These are phyloP conservation scores for Colletotrichum sp. DNA, from an alignment of 2,329 filamentous ascomycete genomes.

Conservation along the genomic window DNA sequence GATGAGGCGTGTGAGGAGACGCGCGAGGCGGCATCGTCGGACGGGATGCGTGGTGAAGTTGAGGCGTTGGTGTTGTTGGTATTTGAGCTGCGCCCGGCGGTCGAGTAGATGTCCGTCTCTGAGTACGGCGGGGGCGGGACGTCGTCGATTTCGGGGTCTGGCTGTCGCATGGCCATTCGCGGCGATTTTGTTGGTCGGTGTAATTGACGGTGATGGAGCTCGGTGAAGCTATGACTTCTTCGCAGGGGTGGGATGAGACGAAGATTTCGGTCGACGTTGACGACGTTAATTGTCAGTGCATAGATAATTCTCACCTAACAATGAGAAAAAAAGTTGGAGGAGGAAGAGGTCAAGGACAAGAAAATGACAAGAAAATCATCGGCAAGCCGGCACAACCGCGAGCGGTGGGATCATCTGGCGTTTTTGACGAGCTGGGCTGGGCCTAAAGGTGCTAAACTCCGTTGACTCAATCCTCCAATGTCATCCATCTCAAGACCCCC, in stretches of 20 bases:
- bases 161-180: constrained; percentile 12
- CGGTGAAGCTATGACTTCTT: neutral
- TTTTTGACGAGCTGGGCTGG: constrained; percentile 6
- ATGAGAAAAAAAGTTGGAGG: constrained; percentile 22
- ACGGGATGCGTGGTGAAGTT: constrained; percentile 23
- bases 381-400: constrained; percentile 1
- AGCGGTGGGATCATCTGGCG: constrained; percentile 10
- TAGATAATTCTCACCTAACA: neutral
- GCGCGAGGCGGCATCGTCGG: constrained; percentile 40
- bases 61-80: neutral
- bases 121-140: constrained; percentile 61
- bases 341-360: constrained; percentile 8
- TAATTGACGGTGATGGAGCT: neutral
- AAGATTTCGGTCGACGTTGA: neutral
- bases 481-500: neutral
- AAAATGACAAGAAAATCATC: neutral
- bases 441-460: neutral
- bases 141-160: constrained; percentile 33
- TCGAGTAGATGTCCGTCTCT: constrained; percentile 61
- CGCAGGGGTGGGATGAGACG: neutral
- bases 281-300: constrained; percentile 14
- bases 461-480: constrained; percentile 11
- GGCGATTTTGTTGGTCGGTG: neutral
- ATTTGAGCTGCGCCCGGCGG: constrained; percentile 30
- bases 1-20: constrained; percentile 40